phyloP scores from a whole-genome alignment of 176 grass and related monocot genomes.

The Musa beccarii region DNA sequence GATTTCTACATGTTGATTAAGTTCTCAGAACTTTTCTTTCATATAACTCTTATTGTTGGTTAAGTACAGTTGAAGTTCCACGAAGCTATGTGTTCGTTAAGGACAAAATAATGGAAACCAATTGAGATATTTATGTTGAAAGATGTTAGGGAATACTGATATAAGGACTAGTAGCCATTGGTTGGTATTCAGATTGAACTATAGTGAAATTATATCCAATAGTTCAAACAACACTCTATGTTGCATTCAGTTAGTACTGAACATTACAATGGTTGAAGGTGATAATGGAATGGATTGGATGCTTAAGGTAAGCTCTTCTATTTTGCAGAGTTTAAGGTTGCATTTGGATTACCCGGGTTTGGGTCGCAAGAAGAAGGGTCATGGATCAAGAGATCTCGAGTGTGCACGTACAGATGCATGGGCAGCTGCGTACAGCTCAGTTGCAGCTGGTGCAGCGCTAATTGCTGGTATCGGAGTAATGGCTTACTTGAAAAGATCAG shows the following conservation, averaged over 20 bases:
- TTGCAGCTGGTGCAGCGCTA: constrained; percentile 74
- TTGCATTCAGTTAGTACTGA: background rate
- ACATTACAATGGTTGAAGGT: background rate
- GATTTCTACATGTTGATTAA: too few relatives aligned
- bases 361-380: constrained; percentile 42
- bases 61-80: too few relatives aligned
- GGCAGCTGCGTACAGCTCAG: constrained; percentile 56
- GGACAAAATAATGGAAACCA: too few relatives aligned
- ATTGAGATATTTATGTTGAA: too few relatives aligned
- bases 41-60: too few relatives aligned
- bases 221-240: background rate
- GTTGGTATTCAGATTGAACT: too few relatives aligned
- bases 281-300: background rate
- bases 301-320: constrained; percentile 11
- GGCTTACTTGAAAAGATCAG: constrained; percentile 78
- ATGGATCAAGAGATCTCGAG: constrained; percentile 34
- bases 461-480: constrained; percentile 78
- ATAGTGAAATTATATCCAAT: background rate
- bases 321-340: constrained; percentile 61
- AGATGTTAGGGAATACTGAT: too few relatives aligned
- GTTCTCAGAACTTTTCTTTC: too few relatives aligned
- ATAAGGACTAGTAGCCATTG: too few relatives aligned
- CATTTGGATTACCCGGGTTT: constrained; percentile 62
- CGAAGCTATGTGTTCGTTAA: too few relatives aligned
- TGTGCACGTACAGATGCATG: constrained; percentile 71